Evolutionary conservation across 768 basidiomycete species (phyloP).

Genomic region (Termitomyces sp.): DNA sequence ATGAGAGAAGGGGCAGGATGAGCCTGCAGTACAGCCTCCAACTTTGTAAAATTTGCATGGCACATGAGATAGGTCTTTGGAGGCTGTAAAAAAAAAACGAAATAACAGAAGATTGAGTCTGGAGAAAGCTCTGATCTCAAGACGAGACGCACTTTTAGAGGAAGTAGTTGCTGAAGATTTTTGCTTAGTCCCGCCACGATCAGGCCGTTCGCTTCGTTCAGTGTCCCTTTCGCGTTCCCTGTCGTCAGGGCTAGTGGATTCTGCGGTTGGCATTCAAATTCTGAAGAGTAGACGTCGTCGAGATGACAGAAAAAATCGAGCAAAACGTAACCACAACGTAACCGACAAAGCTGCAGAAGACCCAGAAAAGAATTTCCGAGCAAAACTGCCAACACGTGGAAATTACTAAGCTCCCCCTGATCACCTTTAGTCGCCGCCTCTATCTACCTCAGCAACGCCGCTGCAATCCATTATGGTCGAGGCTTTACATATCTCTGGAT

Average conservation of each 20-base stretch:
- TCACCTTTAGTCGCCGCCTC: neutral
- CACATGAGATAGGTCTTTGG: conserved; percentile 91
- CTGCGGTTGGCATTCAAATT: conserved; percentile 21
- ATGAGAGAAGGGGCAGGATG: conserved; percentile 97
- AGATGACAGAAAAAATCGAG: neutral
- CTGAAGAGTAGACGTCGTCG: conserved; percentile 3
- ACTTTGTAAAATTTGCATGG: conserved; percentile 98
- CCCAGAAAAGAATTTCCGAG: conserved; percentile 35
- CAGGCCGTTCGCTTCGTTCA: conserved; percentile 20
- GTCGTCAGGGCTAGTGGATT: conserved; percentile 22
- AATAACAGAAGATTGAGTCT: conserved; percentile 22
- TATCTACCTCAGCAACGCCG: neutral
- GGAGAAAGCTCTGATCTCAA: conserved; percentile 7
- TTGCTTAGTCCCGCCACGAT: conserved; percentile 19
- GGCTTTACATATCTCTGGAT: neutral
- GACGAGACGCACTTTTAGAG: conserved; percentile 21
- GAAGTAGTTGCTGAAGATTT: conserved; percentile 19
- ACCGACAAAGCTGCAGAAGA: conserved; percentile 8
- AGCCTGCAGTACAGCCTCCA: conserved; percentile 90
- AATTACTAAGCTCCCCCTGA: conserved; percentile 30
- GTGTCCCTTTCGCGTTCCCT: conserved; percentile 21
- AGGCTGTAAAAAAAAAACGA: conserved; percentile 23
- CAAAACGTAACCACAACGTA: conserved; percentile 5
- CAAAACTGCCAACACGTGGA: conserved; percentile 39
- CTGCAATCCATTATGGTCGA: neutral